Conservation (phyloP, 164 flowering plant genomes). For the Vitis labrusca region DNA sequence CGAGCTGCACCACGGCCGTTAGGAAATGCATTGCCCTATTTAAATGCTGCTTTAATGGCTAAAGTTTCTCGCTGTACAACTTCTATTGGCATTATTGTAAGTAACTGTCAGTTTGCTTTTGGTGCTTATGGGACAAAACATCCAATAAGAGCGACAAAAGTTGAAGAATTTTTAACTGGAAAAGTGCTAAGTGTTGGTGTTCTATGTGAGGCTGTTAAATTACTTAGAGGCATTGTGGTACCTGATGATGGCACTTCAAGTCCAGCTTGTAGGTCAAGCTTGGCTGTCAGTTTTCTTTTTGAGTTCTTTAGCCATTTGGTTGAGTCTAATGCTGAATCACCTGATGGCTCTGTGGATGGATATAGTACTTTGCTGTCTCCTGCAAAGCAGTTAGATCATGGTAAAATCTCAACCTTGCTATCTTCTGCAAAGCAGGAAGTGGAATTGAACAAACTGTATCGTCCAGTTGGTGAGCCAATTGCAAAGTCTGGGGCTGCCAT, state of each 20-base stretch:
- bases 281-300: conserved; percentile 75
- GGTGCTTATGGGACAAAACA: conserved; percentile 83
- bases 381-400: conserved; percentile 1
- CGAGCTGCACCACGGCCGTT: conserved; percentile 88
- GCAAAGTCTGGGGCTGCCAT: conserved; percentile 64
- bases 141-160: conserved; percentile 66
- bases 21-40: conserved; percentile 80
- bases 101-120: conserved; percentile 61
- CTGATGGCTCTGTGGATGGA: conserved; percentile 20
- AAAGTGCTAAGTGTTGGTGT: conserved; percentile 38
- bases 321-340: conserved; percentile 8
- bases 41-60: conserved; percentile 85
- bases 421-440: conserved; percentile 65
- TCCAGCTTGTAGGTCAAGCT: conserved; percentile 71
- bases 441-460: conserved; percentile 41
- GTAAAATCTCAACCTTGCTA: conserved; percentile 28
- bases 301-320: conserved; percentile 41
- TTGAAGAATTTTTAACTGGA: conserved; percentile 65
- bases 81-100: conserved; percentile 30
- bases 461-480: conserved; percentile 79
- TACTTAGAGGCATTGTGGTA: conserved; percentile 44
- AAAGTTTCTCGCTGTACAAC: conserved; percentile 35
- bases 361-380: conserved; percentile 1
- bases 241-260: conserved; percentile 58
- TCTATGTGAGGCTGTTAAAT: conserved; percentile 53